phyloP scores from a whole-genome alignment of 2,329 filamentous ascomycete genomes.

The Colletotrichum simmondsii region DNA sequence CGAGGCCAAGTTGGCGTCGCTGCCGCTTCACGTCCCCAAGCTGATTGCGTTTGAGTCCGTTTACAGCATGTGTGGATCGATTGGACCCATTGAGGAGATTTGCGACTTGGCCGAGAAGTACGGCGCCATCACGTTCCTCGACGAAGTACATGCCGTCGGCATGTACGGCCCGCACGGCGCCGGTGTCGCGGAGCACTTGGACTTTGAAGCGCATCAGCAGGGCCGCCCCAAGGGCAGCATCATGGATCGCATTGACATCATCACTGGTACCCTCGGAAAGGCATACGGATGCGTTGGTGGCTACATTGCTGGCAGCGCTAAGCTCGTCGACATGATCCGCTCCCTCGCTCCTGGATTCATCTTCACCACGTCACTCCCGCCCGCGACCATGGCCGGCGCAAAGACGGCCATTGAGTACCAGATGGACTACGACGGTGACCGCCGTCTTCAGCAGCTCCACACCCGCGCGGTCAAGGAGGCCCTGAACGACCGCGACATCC shows the following conservation, averaged over 20 bases:
- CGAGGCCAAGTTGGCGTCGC: slow-evolving; percentile 89
- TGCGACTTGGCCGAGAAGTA: slow-evolving; percentile 98
- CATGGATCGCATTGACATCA: slow-evolving; percentile 97
- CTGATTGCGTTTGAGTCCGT: slow-evolving; percentile 99
- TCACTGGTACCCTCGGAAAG: slow-evolving; percentile 96
- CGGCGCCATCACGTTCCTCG: slow-evolving; percentile 95
- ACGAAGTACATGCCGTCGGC: slow-evolving; percentile 98
- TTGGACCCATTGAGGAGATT: slow-evolving; percentile 95
- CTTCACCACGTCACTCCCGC: slow-evolving; percentile 96
- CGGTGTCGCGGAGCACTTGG: slow-evolving; percentile 96
- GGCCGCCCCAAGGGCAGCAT: slow-evolving; percentile 83
- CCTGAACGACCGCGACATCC: slow-evolving; percentile 83
- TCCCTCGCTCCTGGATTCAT: slow-evolving; percentile 98
- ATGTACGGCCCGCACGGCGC: slow-evolving; percentile 98
- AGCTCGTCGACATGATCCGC: slow-evolving; percentile 90
- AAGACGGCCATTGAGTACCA: slow-evolving; percentile 94
- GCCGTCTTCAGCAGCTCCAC: slow-evolving; percentile 93
- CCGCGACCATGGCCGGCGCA: slow-evolving; percentile 96
- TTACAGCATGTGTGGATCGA: slow-evolving; percentile 99
- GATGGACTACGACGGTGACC: slow-evolving; percentile 84
- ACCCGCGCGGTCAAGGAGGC: slow-evolving; percentile 93
- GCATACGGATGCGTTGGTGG: slow-evolving; percentile 98
- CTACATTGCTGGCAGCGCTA: slow-evolving; percentile 91
- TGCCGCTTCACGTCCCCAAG: slow-evolving; percentile 88
- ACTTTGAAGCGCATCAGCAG: slow-evolving; percentile 86